Conservation (phyloP, 75 land plant species). For the Picea sitchensis region DNA sequence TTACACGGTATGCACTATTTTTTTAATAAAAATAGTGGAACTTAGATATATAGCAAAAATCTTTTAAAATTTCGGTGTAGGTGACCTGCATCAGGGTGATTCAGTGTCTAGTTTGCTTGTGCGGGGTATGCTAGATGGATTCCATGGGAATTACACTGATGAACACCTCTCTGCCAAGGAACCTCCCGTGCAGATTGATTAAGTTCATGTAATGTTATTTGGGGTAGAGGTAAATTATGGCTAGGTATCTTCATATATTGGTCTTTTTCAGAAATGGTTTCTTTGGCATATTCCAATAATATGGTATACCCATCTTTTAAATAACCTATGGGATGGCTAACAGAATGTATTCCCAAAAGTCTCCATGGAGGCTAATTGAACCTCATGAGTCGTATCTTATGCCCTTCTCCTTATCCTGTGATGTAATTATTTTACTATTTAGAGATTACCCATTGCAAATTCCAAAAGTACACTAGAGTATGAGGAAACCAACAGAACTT, state of each 20-base stretch:
- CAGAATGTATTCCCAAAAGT: background rate
- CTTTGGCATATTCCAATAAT: background rate
- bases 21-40: background rate
- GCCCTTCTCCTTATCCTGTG: background rate
- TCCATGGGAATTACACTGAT: background rate
- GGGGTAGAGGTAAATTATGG: too few relatives aligned
- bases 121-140: background rate
- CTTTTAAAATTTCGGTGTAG: background rate
- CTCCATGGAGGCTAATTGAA: background rate
- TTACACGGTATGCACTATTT: constrained; percentile 60
- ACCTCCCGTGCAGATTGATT: background rate
- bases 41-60: background rate
- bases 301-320: background rate
- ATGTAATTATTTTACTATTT: background rate
- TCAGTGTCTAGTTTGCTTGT: background rate
- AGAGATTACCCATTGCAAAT: background rate
- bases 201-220: too few relatives aligned
- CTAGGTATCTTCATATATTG: background rate
- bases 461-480: background rate
- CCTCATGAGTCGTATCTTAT: background rate
- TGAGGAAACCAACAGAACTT: background rate
- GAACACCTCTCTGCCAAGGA: background rate
- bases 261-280: background rate
- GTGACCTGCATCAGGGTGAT: background rate
- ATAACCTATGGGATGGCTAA: background rate